phyloP scores from a whole-genome alignment of 352 stramenopile species.

The Globisporangium spiculum region DNA sequence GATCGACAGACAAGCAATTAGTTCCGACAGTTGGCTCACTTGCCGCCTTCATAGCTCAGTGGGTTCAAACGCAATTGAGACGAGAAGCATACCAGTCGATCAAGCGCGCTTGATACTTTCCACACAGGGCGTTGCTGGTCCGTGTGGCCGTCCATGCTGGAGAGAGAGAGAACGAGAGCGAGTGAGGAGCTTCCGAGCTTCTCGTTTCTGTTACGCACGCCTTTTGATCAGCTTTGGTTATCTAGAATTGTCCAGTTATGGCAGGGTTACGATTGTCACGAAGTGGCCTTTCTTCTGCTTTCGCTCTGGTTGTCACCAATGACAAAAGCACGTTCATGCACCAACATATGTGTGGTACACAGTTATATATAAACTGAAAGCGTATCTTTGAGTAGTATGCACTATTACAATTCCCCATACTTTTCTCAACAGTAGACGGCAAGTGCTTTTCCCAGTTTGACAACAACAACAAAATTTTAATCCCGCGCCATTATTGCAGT shows the following conservation, averaged over 20 bases:
- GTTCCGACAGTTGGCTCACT: neutral
- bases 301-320: constrained; percentile 6
- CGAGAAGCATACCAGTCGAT: constrained; percentile 32
- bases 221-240: neutral
- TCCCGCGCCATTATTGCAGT: neutral
- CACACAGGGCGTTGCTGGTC: constrained; percentile 32
- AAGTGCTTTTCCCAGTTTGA: neutral
- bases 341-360: neutral
- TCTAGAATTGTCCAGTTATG: neutral
- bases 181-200: neutral
- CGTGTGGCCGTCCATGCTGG: neutral
- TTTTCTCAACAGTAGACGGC: neutral
- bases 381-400: neutral
- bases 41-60: neutral
- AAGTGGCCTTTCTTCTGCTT: neutral
- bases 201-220: neutral
- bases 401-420: neutral
- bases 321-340: neutral
- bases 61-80: neutral
- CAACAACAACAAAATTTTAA: neutral
- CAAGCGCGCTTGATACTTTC: constrained; percentile 52
- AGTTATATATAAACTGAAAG: neutral
- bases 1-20: neutral
- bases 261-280: no score
- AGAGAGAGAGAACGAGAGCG: neutral